Base-by-base conservation (phyloP, 1,139 yeast genomes). In the Magnusiomyces fungicola region DNA sequence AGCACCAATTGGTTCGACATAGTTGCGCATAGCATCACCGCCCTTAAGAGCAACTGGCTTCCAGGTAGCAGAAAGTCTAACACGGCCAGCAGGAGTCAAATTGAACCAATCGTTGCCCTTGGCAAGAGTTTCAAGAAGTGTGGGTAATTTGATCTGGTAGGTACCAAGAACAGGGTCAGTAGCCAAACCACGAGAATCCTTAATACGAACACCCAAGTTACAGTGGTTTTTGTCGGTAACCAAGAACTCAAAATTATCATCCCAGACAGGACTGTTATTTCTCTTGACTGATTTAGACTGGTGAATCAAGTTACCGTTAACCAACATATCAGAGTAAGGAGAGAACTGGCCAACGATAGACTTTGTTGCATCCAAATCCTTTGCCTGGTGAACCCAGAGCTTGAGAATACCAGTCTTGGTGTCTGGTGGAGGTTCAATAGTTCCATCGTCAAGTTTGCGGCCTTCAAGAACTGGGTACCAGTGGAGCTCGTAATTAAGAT, bases 1-100 rank as follows among this genome's bases (percentile, higher is more conserved):
- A 37, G 84, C 94, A 62, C 98, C 98, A 63, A 90, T 83, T 48
- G 98, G 98, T 53, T 90, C 90, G 27, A 88, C 79, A 69, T 88
- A 90, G 45, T 89, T 90, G 58, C 84, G 80, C 23, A 85, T 70
- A 57, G 88, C 89, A 48, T 80, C 71, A 44, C 69, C 67, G 42
- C 70, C 69, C 54, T 75, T 78, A 60, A 90, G 70, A 34, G 77
- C 81, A 41, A 90, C 95, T 3, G 97, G 94, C 65, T 84, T 88
- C 96, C 96, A 92, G 50, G 73, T 69, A 30, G 94, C 80, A 18
- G 75, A 69, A 49, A 92, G 65, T 56, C 81, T 76, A 48, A 88
- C 73, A 58, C 83, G 88, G 52, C 96, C 97, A 40, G 57, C 70
- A 81, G 61, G 73, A 68, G 48, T 77, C 65, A 68, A 81, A 67